phyloP scores from a whole-genome alignment of 192 early-diverging fungal species.

The Podila horticola region DNA sequence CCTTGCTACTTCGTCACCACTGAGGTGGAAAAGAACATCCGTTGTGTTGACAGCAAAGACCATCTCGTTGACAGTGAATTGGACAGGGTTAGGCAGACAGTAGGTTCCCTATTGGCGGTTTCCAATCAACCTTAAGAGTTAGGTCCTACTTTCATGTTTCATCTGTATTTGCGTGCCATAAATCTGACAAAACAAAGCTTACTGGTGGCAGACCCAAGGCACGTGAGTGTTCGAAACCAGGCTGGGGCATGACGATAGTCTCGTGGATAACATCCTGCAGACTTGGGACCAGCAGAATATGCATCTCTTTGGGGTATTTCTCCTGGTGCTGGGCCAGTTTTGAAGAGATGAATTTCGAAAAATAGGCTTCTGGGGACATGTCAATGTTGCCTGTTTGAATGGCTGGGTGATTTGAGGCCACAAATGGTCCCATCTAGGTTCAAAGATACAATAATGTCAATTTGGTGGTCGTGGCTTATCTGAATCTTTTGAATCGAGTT shows the following conservation, averaged over 20 bases:
- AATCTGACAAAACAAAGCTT: neutral
- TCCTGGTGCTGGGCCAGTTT: conserved; percentile 64
- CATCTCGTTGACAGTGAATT: conserved; percentile 86
- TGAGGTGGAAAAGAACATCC: conserved; percentile 81
- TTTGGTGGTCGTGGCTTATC: neutral
- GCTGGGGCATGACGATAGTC: conserved; percentile 88
- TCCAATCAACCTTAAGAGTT: neutral
- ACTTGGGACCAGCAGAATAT: conserved; percentile 80
- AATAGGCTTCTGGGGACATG: conserved; percentile 69
- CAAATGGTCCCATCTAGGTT: conserved; percentile 76
- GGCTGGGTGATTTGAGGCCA: conserved; percentile 67
- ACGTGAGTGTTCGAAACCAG: conserved; percentile 50
- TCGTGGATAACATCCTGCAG: conserved; percentile 78
- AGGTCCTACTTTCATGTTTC: no score
- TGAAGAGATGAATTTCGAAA: conserved; percentile 67
- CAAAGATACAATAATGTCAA: neutral
- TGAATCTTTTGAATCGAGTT: neutral
- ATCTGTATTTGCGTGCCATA: no score
- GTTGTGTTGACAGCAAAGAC: conserved; percentile 79
- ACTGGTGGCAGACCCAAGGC: conserved; percentile 59
- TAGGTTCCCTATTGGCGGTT: conserved; percentile 25
- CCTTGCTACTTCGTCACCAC: conserved; percentile 72
- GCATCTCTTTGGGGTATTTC: conserved; percentile 50
- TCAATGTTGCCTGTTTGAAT: conserved; percentile 64
- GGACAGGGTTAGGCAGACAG: conserved; percentile 82